Evolutionary conservation across 1,139 yeast genomes (phyloP).

Genomic region (Petasospora fabianii): DNA sequence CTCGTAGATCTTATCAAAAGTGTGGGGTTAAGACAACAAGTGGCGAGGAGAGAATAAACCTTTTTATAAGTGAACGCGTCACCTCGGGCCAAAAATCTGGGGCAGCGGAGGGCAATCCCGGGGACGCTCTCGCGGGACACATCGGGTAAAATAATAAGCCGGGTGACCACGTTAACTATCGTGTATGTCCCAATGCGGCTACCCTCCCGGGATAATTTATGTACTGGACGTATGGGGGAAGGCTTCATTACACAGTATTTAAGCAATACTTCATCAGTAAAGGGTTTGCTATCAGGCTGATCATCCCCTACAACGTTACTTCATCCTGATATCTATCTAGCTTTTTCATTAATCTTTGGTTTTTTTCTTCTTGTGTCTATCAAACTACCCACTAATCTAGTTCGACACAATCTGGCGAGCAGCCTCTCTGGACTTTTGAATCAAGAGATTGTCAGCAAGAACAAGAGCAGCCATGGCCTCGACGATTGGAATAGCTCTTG

Average conservation of each 20-base stretch:
- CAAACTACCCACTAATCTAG: not conserved
- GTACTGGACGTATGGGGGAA: too few relatives aligned
- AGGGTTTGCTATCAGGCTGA: too few relatives aligned
- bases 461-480: slow-evolving; percentile 98
- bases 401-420: slow-evolving; percentile 26
- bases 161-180: slow-evolving; percentile 5
- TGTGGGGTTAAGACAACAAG: not conserved
- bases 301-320: too few relatives aligned
- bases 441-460: slow-evolving; percentile 76
- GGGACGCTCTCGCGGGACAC: not conserved
- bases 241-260: too few relatives aligned
- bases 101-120: slow-evolving; percentile 12
- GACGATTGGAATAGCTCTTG: slow-evolving; percentile 97
- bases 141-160: not conserved
- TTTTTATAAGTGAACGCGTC: slow-evolving; percentile 2
- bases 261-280: too few relatives aligned
- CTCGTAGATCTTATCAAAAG: not conserved
- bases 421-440: slow-evolving; percentile 81
- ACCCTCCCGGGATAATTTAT: too few relatives aligned
- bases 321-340: too few relatives aligned
- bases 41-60: not conserved
- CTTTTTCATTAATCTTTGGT: too few relatives aligned
- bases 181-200: not conserved
- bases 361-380: too few relatives aligned
- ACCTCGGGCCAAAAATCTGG: slow-evolving; percentile 7